phyloP scores from a whole-genome alignment of 768 basidiomycete genomes.

The Naganishia friedmannii region DNA sequence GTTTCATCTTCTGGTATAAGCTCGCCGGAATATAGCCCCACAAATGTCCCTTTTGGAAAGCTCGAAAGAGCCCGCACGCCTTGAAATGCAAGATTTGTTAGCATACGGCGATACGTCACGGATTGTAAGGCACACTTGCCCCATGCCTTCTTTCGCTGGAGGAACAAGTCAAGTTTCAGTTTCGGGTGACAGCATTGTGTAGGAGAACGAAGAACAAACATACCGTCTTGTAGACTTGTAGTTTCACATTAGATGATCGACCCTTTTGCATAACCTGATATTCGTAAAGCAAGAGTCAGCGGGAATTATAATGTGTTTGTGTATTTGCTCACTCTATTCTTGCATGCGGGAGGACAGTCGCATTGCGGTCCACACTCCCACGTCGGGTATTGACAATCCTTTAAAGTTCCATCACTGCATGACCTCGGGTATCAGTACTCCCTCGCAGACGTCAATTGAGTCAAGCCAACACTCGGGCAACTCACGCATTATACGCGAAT shows the following conservation, averaged over 20 bases:
- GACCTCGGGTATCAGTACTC: not conserved
- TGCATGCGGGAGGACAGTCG: constrained; percentile 74
- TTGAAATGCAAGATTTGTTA: constrained; percentile 43
- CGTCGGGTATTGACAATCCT: constrained; percentile 54
- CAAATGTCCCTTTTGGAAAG: constrained; percentile 67
- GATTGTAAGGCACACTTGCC: constrained; percentile 56
- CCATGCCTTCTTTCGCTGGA: constrained; percentile 68
- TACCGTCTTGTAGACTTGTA: constrained; percentile 62
- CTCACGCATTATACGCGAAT: constrained; percentile 66
- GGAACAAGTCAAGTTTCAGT: not conserved
- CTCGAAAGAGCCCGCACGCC: constrained; percentile 68
- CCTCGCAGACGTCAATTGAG: not conserved
- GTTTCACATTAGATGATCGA: constrained; percentile 61
- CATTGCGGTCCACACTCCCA: constrained; percentile 85
- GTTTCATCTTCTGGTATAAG: constrained; percentile 67
- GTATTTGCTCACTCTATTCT: constrained; percentile 65
- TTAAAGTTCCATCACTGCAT: constrained; percentile 58
- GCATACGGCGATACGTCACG: not conserved
- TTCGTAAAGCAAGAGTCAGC: not conserved
- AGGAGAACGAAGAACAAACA: not conserved
- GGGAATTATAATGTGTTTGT: not conserved
- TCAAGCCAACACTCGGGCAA: not conserved
- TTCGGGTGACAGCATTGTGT: not conserved
- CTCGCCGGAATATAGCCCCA: constrained; percentile 85
- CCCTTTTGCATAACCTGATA: constrained; percentile 78